Percentiles rank a stretch among this genome's conserved stretches.
Evolutionary conservation across 345 rosid species (phyloP).

Genomic region (Barbarea vulgaris): DNA sequence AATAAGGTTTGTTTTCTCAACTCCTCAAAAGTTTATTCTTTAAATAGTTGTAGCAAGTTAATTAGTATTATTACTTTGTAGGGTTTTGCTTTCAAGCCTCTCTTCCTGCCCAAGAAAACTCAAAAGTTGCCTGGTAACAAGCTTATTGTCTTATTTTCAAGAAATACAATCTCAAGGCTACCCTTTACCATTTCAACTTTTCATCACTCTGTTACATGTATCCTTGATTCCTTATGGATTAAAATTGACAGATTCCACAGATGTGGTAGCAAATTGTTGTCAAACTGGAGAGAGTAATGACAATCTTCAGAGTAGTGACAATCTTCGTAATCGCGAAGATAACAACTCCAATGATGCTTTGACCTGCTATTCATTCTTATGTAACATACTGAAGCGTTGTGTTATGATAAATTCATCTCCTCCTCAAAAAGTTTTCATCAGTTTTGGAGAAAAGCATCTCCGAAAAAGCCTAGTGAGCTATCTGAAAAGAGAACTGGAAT

Average conservation of each 20-base stretch:
- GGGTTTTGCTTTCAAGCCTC: constrained; percentile 2
- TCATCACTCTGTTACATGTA: too few relatives aligned
- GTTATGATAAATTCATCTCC: not conserved
- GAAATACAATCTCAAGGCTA: too few relatives aligned
- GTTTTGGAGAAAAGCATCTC: constrained; percentile 12
- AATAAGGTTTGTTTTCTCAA: not conserved
- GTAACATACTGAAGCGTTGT: not conserved
- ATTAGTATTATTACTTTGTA: not conserved
- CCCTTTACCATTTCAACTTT: too few relatives aligned
- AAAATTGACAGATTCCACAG: not conserved
- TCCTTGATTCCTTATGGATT: not conserved
- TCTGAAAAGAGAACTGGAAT: not conserved
- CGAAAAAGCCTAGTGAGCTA: not conserved
- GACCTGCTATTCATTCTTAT: not conserved
- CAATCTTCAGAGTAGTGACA: not conserved
- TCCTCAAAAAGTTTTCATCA: constrained; percentile 6
- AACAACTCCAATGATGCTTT: not conserved
- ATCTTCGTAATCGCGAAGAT: not conserved
- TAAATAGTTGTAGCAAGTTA: not conserved
- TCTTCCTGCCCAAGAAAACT: constrained; percentile 4
- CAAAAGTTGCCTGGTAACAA: not conserved
- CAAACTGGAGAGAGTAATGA: constrained; percentile 18
- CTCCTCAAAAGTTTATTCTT: not conserved
- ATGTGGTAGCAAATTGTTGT: not conserved
- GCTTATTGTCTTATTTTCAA: too few relatives aligned